phyloP scores from a whole-genome alignment of 768 basidiomycete genomes.

The Psilocybe azurescens region DNA sequence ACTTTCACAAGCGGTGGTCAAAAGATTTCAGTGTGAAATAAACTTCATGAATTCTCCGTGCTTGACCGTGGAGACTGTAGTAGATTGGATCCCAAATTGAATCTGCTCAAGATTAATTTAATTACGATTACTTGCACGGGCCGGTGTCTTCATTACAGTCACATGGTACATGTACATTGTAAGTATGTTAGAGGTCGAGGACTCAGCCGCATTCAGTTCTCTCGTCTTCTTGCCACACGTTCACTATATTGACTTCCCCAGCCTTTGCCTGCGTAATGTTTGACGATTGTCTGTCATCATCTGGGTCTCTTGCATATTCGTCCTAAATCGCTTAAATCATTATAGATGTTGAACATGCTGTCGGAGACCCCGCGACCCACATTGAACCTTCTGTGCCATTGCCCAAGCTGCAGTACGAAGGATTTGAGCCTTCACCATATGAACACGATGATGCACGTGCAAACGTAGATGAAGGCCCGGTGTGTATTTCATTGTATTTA shows the following conservation, averaged over 20 bases:
- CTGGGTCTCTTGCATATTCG: not conserved
- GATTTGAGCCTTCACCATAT: conserved; percentile 80
- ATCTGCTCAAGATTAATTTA: not conserved
- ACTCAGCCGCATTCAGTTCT: too few species aligned
- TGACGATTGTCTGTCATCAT: conserved; percentile 61
- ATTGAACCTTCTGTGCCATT: conserved; percentile 41
- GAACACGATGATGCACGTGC: conserved; percentile 54
- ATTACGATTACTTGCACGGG: not conserved
- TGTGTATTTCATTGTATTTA: conserved; percentile 12
- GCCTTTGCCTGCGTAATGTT: conserved; percentile 47
- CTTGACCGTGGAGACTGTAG: conserved; percentile 1
- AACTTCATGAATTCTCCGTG: not conserved
- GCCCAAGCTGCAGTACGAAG: conserved; percentile 80
- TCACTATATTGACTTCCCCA: too few species aligned
- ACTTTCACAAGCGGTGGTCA: not conserved
- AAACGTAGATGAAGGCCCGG: conserved; percentile 41
- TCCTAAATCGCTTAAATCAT: conserved; percentile 14
- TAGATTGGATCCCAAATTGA: not conserved
- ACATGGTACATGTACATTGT: not conserved
- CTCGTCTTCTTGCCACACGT: too few species aligned
- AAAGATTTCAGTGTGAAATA: not conserved
- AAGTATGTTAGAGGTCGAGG: too few species aligned
- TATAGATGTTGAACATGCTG: conserved; percentile 87
- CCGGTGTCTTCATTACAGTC: not conserved
- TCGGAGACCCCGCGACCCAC: conserved; percentile 49